These are phyloP conservation scores for Magnolia sinica DNA, from an alignment of 164 flowering plant species.

Conservation along the genomic window DNA sequence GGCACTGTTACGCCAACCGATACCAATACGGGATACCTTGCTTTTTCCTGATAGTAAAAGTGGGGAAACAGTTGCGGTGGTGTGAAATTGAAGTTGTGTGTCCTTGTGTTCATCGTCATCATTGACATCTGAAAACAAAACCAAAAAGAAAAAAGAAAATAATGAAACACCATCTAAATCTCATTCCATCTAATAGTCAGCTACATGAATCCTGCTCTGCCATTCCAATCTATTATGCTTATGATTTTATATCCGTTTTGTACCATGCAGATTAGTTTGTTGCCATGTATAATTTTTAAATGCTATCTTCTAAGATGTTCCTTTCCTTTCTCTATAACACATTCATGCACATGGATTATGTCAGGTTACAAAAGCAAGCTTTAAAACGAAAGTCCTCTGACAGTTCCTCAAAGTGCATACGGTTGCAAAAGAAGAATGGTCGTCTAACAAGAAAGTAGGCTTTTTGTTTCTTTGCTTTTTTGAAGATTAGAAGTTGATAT, in stretches of 20 bases:
- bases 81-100: too few relatives aligned
- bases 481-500: neutral
- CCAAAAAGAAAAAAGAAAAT: too few relatives aligned
- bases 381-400: slow-evolving; percentile 18
- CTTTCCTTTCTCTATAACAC: neutral
- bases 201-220: neutral
- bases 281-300: neutral
- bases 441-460: slow-evolving; percentile 74
- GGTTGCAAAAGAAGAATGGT: slow-evolving; percentile 25
- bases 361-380: slow-evolving; percentile 18
- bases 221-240: neutral
- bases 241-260: neutral
- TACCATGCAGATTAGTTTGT: neutral
- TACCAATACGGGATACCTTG: too few relatives aligned
- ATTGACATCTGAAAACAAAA: too few relatives aligned
- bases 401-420: slow-evolving; percentile 21
- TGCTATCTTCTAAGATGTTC: neutral
- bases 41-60: too few relatives aligned
- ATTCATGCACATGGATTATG: neutral
- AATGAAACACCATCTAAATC: neutral
- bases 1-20: too few relatives aligned
- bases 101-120: too few relatives aligned
- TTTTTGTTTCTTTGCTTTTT: neutral
- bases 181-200: neutral
- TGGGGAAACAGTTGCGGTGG: too few relatives aligned